phyloP scores from a whole-genome alignment of 2,329 filamentous ascomycete species.

The Pseudofabraea citricarpa region DNA sequence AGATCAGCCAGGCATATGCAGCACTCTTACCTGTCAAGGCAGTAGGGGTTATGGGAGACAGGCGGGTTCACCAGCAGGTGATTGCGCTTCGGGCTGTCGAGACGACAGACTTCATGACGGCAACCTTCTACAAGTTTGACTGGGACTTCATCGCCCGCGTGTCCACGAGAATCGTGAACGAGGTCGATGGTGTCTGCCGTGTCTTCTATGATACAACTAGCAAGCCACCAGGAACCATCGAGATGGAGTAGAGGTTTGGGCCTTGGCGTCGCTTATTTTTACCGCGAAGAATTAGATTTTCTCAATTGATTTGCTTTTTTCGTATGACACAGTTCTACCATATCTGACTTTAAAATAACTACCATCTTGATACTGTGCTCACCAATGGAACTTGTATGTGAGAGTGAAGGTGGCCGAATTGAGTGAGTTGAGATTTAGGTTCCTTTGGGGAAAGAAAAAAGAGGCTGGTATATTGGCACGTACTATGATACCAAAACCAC shows the following conservation, averaged over 20 bases:
- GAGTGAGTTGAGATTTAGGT: too few relatives aligned
- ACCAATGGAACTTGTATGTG: too few relatives aligned
- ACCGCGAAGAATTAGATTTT: too few relatives aligned
- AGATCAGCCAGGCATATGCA: constrained; percentile 68
- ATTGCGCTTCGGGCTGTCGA: constrained; percentile 58
- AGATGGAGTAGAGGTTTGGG: constrained; percentile 76
- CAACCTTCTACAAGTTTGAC: constrained; percentile 35
- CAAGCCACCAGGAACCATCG: constrained; percentile 55
- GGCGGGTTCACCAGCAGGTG: constrained; percentile 60
- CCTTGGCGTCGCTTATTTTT: too few relatives aligned
- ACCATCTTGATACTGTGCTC: too few relatives aligned
- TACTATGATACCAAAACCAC: too few relatives aligned
- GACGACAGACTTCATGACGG: constrained; percentile 42
- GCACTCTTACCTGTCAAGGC: constrained; percentile 61
- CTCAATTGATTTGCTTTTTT: too few relatives aligned
- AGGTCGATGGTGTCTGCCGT: constrained; percentile 57
- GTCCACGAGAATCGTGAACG: constrained; percentile 65
- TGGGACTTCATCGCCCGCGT: constrained; percentile 62
- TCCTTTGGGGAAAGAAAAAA: too few relatives aligned
- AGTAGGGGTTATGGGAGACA: constrained; percentile 65
- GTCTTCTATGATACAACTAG: constrained; percentile 63
- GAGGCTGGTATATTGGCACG: too few relatives aligned
- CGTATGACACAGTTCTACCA: too few relatives aligned
- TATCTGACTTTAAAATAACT: too few relatives aligned
- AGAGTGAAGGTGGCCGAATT: too few relatives aligned